Conservation (phyloP, 1,139 yeast genomes). For the Insectozyma bohioensis region DNA sequence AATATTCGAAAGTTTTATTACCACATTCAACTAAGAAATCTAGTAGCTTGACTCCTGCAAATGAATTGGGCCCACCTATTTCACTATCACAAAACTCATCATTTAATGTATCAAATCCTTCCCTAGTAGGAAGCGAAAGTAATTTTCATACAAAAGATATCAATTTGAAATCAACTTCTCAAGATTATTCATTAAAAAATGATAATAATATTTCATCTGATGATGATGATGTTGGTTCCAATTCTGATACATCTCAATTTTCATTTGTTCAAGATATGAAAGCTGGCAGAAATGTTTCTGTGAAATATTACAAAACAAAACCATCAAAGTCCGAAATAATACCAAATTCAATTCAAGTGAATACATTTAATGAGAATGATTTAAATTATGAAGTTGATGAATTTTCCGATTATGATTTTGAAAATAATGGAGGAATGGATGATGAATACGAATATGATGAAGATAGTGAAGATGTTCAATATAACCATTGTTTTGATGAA, state of each 20-base stretch:
- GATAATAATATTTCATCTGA: slow-evolving; percentile 11
- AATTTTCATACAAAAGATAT: slow-evolving; percentile 21
- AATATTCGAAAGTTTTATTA: too few species aligned
- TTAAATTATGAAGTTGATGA: slow-evolving; percentile 37
- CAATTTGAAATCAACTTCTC: slow-evolving; percentile 14
- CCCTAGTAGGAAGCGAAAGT: slow-evolving; percentile 16
- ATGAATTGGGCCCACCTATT: slow-evolving; percentile 16
- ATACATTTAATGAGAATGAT: slow-evolving; percentile 29
- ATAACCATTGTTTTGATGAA: slow-evolving; percentile 4
- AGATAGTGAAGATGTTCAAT: slow-evolving; percentile 38
- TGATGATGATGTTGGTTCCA: slow-evolving; percentile 22
- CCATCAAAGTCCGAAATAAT: slow-evolving; percentile 5
- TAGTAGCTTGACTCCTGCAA: too few species aligned
- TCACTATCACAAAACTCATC: slow-evolving; percentile 8
- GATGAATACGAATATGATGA: slow-evolving; percentile 47
- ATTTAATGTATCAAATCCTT: slow-evolving; percentile 9
- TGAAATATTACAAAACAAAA: slow-evolving; percentile 55
- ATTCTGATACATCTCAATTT: slow-evolving; percentile 48
- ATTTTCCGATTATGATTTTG: slow-evolving; percentile 45
- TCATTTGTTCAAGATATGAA: slow-evolving; percentile 56
- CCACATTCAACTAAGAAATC: too few species aligned
- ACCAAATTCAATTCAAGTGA: slow-evolving; percentile 11
- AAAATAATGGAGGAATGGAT: slow-evolving; percentile 51
- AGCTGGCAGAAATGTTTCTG: slow-evolving; percentile 62
- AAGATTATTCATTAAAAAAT: slow-evolving; percentile 2